Conservation (phyloP, 331 rosid genomes). For the Prunus yedoensis region DNA sequence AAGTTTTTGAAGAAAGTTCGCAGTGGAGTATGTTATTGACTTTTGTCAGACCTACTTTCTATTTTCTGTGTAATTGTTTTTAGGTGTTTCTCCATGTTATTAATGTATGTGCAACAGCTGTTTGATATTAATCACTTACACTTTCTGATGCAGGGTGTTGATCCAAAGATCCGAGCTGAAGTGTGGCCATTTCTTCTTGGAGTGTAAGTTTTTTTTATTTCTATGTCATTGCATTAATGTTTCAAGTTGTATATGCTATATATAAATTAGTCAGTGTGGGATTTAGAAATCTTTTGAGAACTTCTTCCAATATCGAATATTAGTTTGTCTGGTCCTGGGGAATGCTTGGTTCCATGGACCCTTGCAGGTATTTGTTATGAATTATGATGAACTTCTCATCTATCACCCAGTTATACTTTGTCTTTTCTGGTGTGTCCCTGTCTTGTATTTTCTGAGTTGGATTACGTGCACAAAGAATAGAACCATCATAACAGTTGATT, state of each 20-base stretch:
- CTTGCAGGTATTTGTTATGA: not conserved
- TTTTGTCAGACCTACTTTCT: not conserved
- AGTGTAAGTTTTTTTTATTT: slow-evolving; percentile 58
- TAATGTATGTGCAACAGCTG: not conserved
- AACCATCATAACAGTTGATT: not conserved
- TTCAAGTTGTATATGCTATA: not conserved
- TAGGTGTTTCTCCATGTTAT: not conserved
- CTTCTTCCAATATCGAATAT: not conserved
- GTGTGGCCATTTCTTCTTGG: slow-evolving; percentile 98
- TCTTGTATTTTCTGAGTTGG: not conserved
- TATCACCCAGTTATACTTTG: not conserved
- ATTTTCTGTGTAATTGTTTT: not conserved
- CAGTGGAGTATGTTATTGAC: slow-evolving; percentile 69
- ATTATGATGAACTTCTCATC: slow-evolving; percentile 2
- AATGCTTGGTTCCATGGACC: not conserved
- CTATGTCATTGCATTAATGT: not conserved
- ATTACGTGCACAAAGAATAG: not conserved
- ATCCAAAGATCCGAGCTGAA: slow-evolving; percentile 74
- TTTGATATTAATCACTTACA: slow-evolving; percentile 23
- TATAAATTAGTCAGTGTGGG: not conserved
- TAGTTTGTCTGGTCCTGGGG: not conserved
- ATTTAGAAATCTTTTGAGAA: not conserved
- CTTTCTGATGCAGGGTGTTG: slow-evolving; percentile 69
- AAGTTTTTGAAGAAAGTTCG: slow-evolving; percentile 89
- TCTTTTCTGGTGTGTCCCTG: not conserved